Evolutionary conservation across 257 asterid species (phyloP), one percentile per base, ranked within the genome.

Genomic region (Osmanthus fragrans): DNA sequence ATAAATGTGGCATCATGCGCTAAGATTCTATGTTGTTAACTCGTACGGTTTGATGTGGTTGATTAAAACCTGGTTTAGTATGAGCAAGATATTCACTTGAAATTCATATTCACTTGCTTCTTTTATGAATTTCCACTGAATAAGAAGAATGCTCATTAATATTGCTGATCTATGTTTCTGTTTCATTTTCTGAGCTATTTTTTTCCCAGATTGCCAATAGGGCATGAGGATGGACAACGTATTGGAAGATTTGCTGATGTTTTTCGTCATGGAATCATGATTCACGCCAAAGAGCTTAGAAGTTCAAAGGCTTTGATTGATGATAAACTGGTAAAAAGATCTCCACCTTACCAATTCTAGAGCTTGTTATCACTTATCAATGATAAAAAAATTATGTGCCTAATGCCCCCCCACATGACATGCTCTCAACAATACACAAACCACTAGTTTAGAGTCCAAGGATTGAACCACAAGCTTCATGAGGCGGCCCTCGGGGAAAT

Each of bases 201-300:
- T 77, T 27, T 79, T 80, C 51, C 51, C 88, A 93, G 99, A 87
- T 77, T 93, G 77, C 98, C 98, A 64, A 58, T 93, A 77, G 82
- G 67, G 77, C 80, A 69, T 36, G 96, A 83, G 51, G 82, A 80
- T 81, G 89, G 85, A 73, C 73, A 78, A 60, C 80, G 79, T 80
- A 76, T 56, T 70, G 85, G 75, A 85, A 87, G 81, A 73, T 85
- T 96, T 74, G 85, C 87, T 76, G 97, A 89, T 82, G 82, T 85
- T 85, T 91, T 92, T 79, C 90, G 83, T 76, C 80, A 79, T 77
- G 89, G 92, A 76, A 90, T 96, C 75, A 87, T 85, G 78, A 76
- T 70, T 82, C 94, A 87, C 73, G 90, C 90, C 73, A 89, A 93
- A 90, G 96, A 91, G 85, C 97, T 96, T 79, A 74, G 83, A 51